Percentiles rank a stretch among this genome's conserved stretches.
phyloP scores from a whole-genome alignment of 2,329 filamentous ascomycete species.

The Penicillium sp. region DNA sequence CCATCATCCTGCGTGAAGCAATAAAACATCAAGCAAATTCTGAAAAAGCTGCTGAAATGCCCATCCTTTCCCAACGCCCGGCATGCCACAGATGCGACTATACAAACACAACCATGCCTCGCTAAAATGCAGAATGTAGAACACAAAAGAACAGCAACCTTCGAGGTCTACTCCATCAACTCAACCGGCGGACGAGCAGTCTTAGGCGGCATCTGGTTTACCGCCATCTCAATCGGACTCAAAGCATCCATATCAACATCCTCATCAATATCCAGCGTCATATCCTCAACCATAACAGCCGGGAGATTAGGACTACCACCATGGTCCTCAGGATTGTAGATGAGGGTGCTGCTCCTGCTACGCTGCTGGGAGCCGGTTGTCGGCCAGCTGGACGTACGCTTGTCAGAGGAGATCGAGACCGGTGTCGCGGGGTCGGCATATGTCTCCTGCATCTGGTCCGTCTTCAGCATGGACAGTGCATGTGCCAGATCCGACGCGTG shows the following conservation, averaged over 20 bases:
- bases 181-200: conserved; percentile 51
- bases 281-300: conserved; percentile 57
- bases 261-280: conserved; percentile 38
- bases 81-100: conserved; percentile 8
- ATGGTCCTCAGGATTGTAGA: conserved; percentile 56
- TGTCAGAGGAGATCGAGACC: conserved; percentile 29
- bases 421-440: conserved; percentile 27
- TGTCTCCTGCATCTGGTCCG: conserved; percentile 16
- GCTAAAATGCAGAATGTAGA: conserved; percentile 12
- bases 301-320: conserved; percentile 52
- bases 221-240: conserved; percentile 36
- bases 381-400: conserved; percentile 28
- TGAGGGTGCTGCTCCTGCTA: conserved; percentile 50
- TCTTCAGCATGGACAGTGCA: conserved; percentile 47
- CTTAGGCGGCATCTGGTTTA: conserved; percentile 42
- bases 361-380: conserved; percentile 26
- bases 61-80: conserved; percentile 16
- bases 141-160: background rate
- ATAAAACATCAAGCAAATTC: background rate
- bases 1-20: background rate
- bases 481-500: conserved; percentile 54
- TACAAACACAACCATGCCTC: conserved; percentile 11
- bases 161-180: conserved; percentile 40
- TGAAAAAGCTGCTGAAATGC: background rate
- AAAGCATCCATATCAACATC: conserved; percentile 41